Percentiles rank a stretch among this genome's conserved stretches.
phyloP scores from a whole-genome alignment of 2,329 filamentous ascomycete genomes.

The Aspergillus quadrilineatus region DNA sequence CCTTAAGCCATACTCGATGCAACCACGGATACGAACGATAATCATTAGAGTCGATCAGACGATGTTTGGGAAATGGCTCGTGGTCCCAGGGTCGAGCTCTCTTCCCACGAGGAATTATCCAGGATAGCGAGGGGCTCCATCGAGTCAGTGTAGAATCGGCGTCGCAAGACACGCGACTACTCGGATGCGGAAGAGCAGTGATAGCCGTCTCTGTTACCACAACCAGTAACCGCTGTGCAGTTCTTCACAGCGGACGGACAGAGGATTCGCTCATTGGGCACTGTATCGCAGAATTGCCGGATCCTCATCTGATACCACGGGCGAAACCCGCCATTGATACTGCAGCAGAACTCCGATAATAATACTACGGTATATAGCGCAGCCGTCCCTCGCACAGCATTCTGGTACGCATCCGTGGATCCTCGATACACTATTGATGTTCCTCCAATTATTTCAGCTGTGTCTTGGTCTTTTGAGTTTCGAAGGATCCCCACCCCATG shows the following conservation, averaged over 20 bases:
- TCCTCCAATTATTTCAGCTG: constrained; percentile 1
- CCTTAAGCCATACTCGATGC: background rate
- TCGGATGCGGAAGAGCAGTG: background rate
- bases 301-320: background rate
- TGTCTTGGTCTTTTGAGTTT: background rate
- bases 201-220: background rate
- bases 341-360: background rate
- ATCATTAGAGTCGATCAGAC: background rate
- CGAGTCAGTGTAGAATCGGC: background rate
- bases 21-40: constrained; percentile 1
- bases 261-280: background rate
- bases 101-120: background rate
- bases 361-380: background rate
- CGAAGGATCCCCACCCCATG: background rate
- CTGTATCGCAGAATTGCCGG: background rate
- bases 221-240: background rate
- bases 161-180: background rate
- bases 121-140: background rate
- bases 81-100: background rate
- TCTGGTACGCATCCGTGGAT: constrained; percentile 2
- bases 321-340: background rate
- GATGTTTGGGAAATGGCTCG: background rate
- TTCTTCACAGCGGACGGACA: background rate
- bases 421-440: constrained; percentile 5
- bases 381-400: background rate